Evolutionary conservation across 2,329 filamentous ascomycete species (phyloP).

Genomic region (Alternaria sp.): DNA sequence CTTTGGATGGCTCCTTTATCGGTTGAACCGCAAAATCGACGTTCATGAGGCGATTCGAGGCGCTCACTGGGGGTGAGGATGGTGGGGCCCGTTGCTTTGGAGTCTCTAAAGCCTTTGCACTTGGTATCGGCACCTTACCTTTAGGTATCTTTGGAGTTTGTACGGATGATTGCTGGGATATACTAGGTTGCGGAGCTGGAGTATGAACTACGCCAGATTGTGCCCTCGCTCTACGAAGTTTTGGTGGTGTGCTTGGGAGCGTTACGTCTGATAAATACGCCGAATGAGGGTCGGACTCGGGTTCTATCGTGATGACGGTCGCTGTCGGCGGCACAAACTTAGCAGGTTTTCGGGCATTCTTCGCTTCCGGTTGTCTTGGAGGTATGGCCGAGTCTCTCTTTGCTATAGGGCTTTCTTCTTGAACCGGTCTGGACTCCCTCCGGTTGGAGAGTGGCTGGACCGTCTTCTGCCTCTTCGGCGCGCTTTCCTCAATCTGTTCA

Average conservation of each 20-base stretch:
- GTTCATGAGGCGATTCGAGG: conserved; percentile 49
- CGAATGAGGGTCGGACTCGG: conserved; percentile 40
- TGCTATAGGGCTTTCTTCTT: conserved; percentile 19
- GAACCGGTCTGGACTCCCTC: conserved; percentile 27
- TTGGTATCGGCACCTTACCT: conserved; percentile 38
- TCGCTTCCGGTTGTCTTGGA: conserved; percentile 38
- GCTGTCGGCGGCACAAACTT: conserved; percentile 33
- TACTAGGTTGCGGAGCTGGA: conserved; percentile 8
- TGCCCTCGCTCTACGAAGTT: conserved; percentile 2
- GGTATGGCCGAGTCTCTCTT: conserved; percentile 29
- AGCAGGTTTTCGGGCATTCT: conserved; percentile 23
- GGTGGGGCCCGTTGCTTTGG: conserved; percentile 35
- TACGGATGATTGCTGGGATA: conserved; percentile 9
- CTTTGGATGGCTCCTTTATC: conserved; percentile 14
- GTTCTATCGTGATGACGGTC: conserved; percentile 49
- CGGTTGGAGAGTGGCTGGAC: conserved; percentile 16
- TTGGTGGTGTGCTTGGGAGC: conserved; percentile 33
- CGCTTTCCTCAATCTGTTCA: conserved; percentile 44
- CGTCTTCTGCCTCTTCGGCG: conserved; percentile 53
- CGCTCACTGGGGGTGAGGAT: conserved; percentile 51
- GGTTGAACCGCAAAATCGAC: conserved; percentile 39
- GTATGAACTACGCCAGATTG: conserved; percentile 4
- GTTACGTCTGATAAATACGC: conserved; percentile 35
- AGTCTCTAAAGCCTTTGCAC: conserved; percentile 31
- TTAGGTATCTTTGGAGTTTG: conserved; percentile 35